Base-by-base conservation (phyloP, 805 yeast genomes). In the Candida tibetensis region DNA sequence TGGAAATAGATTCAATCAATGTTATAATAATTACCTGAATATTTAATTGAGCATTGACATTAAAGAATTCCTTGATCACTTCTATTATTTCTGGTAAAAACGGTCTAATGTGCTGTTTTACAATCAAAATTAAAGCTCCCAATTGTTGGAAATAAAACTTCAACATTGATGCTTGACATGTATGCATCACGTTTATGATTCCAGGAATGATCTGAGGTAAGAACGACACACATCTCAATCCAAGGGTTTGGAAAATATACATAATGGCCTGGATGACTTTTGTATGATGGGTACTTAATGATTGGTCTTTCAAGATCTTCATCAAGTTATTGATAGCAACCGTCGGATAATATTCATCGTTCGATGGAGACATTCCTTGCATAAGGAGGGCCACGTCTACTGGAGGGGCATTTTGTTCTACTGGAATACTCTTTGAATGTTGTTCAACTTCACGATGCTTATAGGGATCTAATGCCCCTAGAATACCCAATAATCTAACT, bases 401-500 rank as follows among this genome's bases (percentile, higher is more conserved):
- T 0, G 97, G 84, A 3, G 96, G 93, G 2, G 91, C 88, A 52
- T 85, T 85, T 45, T 86, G 91, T 47, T 86, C 95, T 1, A 77
- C 82, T 0, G 72, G 68, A 4, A 63, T 63, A 30, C 48, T 70
- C 52, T 75, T 79, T 1, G 83, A 75, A 1, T 71, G 72, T 40
- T 86, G 81, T 55, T 90, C 98, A 7, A 90, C 86, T 50, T 88
- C 96, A 39, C 96, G 79, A 49, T 89, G 95, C 55, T 87, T 90
- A 57, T 91, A 93, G 1, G 99, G 99, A 61, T 93, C 99, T 33
- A 93, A 67, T 0, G 99, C 99, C 46, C 99, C 99, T 29, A 93
- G 66, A 23, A 90, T 89, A 55, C 99, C 99, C 40, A 93, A 68
- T 17, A 93, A 63, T 46, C 91, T 74, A 1, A 93, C 95, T 0